Conservation (phyloP, 306 rosid species). For the Hylodesmum podocarpum region DNA sequence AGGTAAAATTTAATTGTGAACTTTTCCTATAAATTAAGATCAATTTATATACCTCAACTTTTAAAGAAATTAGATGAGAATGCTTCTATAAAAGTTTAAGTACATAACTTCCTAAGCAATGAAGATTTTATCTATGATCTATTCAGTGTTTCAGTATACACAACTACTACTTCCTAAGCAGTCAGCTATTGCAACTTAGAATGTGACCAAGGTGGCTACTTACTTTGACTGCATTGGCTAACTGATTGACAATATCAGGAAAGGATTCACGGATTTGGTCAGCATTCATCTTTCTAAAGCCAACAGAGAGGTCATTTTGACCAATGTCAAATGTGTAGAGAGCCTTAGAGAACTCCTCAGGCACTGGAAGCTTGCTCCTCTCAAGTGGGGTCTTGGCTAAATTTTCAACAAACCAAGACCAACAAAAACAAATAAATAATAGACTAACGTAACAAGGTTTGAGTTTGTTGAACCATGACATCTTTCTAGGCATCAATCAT, state of each 20-base stretch:
- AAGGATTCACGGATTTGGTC: slow-evolving; percentile 65
- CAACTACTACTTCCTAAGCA: background rate
- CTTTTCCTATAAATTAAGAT: background rate
- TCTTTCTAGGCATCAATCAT: background rate
- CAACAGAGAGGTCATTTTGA: slow-evolving; percentile 84
- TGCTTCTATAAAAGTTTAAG: background rate
- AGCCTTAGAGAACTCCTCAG: slow-evolving; percentile 80
- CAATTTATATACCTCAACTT: background rate
- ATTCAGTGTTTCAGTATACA: background rate
- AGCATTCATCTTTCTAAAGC: slow-evolving; percentile 64
- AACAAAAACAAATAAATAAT: background rate
- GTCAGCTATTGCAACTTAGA: background rate
- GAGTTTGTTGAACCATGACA: background rate
- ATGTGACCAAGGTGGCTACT: slow-evolving; percentile 21
- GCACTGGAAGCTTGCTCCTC: slow-evolving; percentile 63
- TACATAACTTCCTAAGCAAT: background rate
- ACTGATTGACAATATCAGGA: slow-evolving; percentile 74
- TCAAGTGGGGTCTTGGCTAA: slow-evolving; percentile 56
- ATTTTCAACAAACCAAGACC: slow-evolving; percentile 21
- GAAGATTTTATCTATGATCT: background rate
- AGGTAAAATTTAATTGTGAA: background rate
- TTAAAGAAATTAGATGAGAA: background rate
- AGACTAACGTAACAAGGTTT: background rate
- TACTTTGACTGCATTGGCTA: slow-evolving; percentile 79
- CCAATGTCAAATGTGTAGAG: slow-evolving; percentile 93